Conservation (phyloP, 257 asterid species). For the Fraxinus americana region DNA sequence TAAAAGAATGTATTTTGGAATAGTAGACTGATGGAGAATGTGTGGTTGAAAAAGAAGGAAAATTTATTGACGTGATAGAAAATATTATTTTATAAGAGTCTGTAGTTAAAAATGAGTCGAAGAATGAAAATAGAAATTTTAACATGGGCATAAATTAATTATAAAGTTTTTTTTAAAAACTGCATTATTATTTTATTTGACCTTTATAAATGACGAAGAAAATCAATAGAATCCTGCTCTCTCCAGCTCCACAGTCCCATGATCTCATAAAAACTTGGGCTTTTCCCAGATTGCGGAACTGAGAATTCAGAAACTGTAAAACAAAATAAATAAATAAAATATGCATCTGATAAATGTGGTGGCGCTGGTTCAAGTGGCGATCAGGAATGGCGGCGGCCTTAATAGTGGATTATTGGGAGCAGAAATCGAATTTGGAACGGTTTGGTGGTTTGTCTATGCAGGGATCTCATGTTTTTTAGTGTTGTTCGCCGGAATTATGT, state of each 20-base stretch:
- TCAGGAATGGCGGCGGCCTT: constrained; percentile 26
- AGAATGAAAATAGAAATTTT: no score
- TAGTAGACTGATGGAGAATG: no score
- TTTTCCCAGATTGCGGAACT: background rate
- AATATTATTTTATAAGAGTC: no score
- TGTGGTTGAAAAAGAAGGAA: no score
- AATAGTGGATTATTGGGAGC: constrained; percentile 42
- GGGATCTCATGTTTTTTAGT: constrained; percentile 85
- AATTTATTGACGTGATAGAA: no score
- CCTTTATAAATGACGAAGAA: no score
- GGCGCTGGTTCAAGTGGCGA: constrained; percentile 50
- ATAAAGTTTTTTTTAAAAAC: no score
- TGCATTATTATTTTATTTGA: no score
- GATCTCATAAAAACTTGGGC: background rate
- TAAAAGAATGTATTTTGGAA: no score
- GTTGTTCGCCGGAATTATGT: constrained; percentile 89
- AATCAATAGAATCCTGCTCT: background rate
- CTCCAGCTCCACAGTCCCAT: background rate
- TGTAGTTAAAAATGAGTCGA: no score
- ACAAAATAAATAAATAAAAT: no score
- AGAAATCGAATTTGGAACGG: constrained; percentile 77
- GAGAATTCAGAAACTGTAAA: background rate
- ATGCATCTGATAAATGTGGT: constrained; percentile 67
- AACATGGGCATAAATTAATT: no score
- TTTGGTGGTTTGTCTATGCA: constrained; percentile 73